Evolutionary conservation across 176 grass and related monocot genomes (phyloP), one percentile per base, ranked within the genome.

Genomic region (Avena insularis): DNA sequence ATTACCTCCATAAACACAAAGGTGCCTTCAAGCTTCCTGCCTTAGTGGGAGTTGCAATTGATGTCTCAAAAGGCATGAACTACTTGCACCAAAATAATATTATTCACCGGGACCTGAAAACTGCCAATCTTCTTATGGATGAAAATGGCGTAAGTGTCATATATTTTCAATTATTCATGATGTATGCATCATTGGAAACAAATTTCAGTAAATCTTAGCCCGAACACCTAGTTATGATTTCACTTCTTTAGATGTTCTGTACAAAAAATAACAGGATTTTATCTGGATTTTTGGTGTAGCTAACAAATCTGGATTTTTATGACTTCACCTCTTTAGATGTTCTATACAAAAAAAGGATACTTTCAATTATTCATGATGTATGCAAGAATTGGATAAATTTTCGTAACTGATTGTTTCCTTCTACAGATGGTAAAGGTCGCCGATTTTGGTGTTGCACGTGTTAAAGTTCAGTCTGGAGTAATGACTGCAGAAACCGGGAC

Each of bases 401-500:
- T 2, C 40, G 2, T 60, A 31, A 58, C 81, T 43, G 54, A 36
- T 89, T 45, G 48, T 38, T 45, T 71, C 88, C 17, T 68, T 80
- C 47, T 45, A 50, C 89, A 99, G 97, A 92, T 86, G 72, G 89
- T 99, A 75, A 99, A 99, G 82, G 97, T 99, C 86, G 97, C 97
- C 35, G 97, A 99, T 94, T 99, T 99, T 93, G 97, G 97, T 20
- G 97, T 99, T 83, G 97, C 97, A 70, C 90, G 97, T 65, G 94
- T 99, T 77, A 99, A 99, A 90, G 84, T 70, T 87, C 90, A 99
- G 71, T 96, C 97, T 87, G 97, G 97, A 89, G 94, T 99, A 78
- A 99, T 99, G 97, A 99, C 97, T 76, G 97, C 97, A 83, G 97
- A 99, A 91, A 99, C 97, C 29, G 97, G 97, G 56, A 99, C 97